Evolutionary conservation across 129 eudicot genomes (phyloP).

Genomic region (Saposhnikovia divaricata): DNA sequence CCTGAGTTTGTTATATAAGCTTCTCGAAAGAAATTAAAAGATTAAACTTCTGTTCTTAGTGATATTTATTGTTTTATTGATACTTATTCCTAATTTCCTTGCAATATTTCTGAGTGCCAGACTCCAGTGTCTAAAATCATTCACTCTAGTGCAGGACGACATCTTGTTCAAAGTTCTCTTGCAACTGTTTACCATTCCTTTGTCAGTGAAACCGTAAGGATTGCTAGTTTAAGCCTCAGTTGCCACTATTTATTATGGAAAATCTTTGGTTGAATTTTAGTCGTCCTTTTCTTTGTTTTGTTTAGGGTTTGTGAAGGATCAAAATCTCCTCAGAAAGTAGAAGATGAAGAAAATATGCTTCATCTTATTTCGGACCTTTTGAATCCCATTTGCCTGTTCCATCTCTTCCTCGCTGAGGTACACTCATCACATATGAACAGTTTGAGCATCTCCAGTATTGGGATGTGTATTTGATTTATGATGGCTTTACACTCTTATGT

Average conservation of each 20-base stretch:
- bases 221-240: background rate
- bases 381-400: constrained; percentile 55
- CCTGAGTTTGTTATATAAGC: background rate
- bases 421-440: background rate
- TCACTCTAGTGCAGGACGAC: constrained; percentile 53
- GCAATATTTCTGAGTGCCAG: background rate
- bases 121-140: constrained; percentile 1
- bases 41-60: background rate
- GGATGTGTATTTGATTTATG: background rate
- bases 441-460: background rate
- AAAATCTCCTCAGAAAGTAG: constrained; percentile 23
- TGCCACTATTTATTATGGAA: background rate
- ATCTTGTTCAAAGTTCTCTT: constrained; percentile 74
- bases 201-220: constrained; percentile 37
- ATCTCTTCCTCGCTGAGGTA: constrained; percentile 80
- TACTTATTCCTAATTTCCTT: background rate
- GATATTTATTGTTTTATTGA: background rate
- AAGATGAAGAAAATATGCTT: constrained; percentile 29
- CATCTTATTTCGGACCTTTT: constrained; percentile 50
- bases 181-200: constrained; percentile 45
- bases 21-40: background rate
- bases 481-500: background rate
- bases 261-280: background rate
- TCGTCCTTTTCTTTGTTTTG: background rate
- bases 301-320: constrained; percentile 27